Conservation (phyloP, 108 stramenopile genomes). For the Thalassiosira profunda region DNA sequence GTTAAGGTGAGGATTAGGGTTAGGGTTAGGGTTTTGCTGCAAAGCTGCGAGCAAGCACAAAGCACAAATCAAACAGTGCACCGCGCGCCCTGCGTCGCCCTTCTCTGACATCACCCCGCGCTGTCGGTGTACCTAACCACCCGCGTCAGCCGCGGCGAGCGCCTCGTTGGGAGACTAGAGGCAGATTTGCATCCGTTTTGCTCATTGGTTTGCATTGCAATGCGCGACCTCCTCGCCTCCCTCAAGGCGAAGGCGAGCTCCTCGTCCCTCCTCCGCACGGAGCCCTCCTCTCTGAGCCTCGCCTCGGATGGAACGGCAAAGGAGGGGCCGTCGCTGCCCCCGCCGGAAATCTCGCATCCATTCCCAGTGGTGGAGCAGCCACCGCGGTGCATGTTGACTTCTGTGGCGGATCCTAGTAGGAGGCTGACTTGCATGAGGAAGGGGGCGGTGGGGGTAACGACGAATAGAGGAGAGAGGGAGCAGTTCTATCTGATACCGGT, state of each 20-base stretch:
- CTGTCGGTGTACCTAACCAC: no score
- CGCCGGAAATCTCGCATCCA: conserved; percentile 1
- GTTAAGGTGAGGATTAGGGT: no score
- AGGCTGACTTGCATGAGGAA: conserved; percentile 5
- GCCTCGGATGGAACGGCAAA: not conserved
- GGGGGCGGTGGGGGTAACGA: not conserved
- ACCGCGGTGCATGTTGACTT: conserved; percentile 1
- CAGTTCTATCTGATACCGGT: conserved; percentile 16
- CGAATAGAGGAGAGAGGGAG: conserved; percentile 12
- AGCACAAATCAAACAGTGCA: no score
- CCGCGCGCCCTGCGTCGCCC: no score
- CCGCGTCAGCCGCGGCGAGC: no score
- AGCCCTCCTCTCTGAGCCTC: not conserved
- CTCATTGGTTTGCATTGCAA: no score
- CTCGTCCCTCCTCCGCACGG: not conserved
- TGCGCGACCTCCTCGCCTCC: conserved; percentile 3
- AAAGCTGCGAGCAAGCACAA: no score
- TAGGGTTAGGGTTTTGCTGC: no score
- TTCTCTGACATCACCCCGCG: no score
- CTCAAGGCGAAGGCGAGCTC: not conserved
- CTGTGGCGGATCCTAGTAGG: not conserved
- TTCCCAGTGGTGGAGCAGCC: conserved; percentile 16
- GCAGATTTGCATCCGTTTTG: no score
- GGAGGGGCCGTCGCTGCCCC: conserved; percentile 4
- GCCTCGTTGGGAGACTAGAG: no score